These are phyloP conservation scores for Populus hybrid DNA, from an alignment of 441 rosid species.

Conservation along the genomic window DNA sequence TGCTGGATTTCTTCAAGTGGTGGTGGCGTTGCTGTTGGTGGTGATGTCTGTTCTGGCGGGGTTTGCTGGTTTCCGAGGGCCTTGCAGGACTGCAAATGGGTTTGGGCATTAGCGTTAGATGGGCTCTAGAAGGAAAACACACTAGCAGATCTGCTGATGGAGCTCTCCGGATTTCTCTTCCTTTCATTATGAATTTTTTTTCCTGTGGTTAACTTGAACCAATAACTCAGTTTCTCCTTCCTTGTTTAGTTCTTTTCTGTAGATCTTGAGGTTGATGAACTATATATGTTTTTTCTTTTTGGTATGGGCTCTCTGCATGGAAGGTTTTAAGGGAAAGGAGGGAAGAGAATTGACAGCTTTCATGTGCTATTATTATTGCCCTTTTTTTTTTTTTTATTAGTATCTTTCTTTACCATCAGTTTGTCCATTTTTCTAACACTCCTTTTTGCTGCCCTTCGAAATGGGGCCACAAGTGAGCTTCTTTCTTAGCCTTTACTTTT, in stretches of 20 bases:
- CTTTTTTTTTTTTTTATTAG: not conserved
- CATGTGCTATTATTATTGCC: constrained; percentile 20
- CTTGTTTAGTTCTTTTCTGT: constrained; percentile 3
- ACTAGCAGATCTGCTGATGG: constrained; percentile 72
- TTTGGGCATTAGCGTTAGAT: constrained; percentile 61
- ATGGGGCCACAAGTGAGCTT: constrained; percentile 46
- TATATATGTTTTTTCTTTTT: constrained; percentile 1
- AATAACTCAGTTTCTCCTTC: constrained; percentile 10
- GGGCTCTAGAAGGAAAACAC: constrained; percentile 81
- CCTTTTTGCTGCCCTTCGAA: constrained; percentile 33
- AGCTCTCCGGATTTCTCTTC: constrained; percentile 61
- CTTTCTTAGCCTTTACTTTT: constrained; percentile 47
- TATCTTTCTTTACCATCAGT: constrained; percentile 25
- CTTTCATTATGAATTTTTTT: constrained; percentile 42
- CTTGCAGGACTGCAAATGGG: constrained; percentile 66
- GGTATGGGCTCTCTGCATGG: constrained; percentile 5
- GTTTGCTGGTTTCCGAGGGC: constrained; percentile 39
- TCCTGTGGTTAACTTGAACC: not conserved
- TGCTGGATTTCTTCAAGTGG: constrained; percentile 38
- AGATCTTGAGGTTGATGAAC: constrained; percentile 18
- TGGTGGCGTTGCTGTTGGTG: constrained; percentile 23
- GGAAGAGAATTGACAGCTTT: constrained; percentile 35
- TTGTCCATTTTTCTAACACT: constrained; percentile 21
- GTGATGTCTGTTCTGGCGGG: constrained; percentile 31
- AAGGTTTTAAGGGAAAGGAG: constrained; percentile 33